phyloP scores from a whole-genome alignment of 2,329 filamentous ascomycete genomes.

The Diaporthe capsici region DNA sequence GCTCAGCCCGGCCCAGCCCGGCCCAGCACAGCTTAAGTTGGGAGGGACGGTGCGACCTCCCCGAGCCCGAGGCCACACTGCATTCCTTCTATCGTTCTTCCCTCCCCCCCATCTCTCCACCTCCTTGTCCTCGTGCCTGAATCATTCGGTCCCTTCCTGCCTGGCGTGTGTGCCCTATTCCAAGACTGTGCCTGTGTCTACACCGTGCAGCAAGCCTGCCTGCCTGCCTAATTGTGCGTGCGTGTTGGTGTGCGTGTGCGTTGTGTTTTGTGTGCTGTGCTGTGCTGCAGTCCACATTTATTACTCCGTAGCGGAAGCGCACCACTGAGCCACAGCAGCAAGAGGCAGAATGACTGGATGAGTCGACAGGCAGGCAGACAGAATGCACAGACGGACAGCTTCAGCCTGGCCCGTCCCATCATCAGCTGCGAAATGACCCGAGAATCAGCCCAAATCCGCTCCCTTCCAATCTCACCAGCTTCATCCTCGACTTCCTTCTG shows the following conservation, averaged over 20 bases:
- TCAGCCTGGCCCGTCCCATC: constrained; percentile 30
- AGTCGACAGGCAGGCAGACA: constrained; percentile 1
- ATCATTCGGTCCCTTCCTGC: not conserved
- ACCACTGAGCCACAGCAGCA: not conserved
- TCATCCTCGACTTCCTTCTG: not conserved
- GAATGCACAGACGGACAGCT: constrained; percentile 25
- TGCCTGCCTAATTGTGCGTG: not conserved
- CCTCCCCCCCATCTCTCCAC: not conserved
- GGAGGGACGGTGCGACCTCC: constrained; percentile 8
- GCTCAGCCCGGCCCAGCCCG: constrained; percentile 10
- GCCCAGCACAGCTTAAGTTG: not conserved
- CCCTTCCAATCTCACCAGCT: constrained; percentile 21
- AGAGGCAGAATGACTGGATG: not conserved
- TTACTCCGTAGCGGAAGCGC: constrained; percentile 14
- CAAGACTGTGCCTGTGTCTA: not conserved
- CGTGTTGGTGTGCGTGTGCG: not conserved
- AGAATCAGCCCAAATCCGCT: constrained; percentile 22
- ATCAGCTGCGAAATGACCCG: constrained; percentile 27
- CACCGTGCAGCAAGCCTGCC: not conserved
- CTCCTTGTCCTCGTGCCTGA: constrained; percentile 2
- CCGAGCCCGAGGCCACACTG: constrained; percentile 15
- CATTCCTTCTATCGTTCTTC: not conserved
- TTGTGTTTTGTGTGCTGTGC: constrained; percentile 2
- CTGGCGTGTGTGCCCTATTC: not conserved
- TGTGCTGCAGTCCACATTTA: constrained; percentile 22